phyloP scores from a whole-genome alignment of 1,284 basidiomycete species.

The Ustilago loliicola region DNA sequence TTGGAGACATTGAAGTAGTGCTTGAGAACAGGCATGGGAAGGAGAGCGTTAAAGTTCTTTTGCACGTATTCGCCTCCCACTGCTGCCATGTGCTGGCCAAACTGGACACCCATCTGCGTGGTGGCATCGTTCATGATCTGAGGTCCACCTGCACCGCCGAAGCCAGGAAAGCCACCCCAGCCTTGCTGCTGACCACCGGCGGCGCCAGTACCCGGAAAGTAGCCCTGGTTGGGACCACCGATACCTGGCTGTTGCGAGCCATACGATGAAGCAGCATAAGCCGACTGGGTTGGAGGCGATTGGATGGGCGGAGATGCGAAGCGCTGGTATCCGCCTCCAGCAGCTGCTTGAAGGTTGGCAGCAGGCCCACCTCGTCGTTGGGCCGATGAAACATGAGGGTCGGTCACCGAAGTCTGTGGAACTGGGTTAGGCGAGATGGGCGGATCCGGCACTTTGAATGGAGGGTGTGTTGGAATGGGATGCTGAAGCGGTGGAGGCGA shows the following conservation, averaged over 20 bases:
- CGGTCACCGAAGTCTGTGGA: constrained; percentile 30
- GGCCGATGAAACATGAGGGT: constrained; percentile 47
- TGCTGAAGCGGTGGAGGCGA: constrained; percentile 68
- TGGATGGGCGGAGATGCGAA: constrained; percentile 53
- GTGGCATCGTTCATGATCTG: constrained; percentile 85
- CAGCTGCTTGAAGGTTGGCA: constrained; percentile 34
- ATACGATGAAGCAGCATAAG: constrained; percentile 19
- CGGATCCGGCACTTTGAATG: constrained; percentile 62
- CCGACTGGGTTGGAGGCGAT: constrained; percentile 20
- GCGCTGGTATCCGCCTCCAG: constrained; percentile 50
- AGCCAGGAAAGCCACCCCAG: constrained; percentile 32
- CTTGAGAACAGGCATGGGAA: constrained; percentile 76
- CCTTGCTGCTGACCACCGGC: constrained; percentile 21
- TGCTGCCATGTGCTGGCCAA: constrained; percentile 89
- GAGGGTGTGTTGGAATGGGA: constrained; percentile 68
- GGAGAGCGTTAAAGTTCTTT: constrained; percentile 76
- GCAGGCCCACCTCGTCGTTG: constrained; percentile 35
- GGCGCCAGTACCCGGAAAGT: constrained; percentile 22
- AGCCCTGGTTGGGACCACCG: constrained; percentile 18
- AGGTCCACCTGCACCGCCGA: constrained; percentile 28
- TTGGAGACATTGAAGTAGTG: constrained; percentile 98
- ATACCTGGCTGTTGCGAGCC: constrained; percentile 21
- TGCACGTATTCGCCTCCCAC: constrained; percentile 97
- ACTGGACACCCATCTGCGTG: constrained; percentile 95
- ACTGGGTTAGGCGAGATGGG: constrained; percentile 53